Conservation (phyloP, 2,329 filamentous ascomycete genomes). For the Rhinocladiella similis region DNA sequence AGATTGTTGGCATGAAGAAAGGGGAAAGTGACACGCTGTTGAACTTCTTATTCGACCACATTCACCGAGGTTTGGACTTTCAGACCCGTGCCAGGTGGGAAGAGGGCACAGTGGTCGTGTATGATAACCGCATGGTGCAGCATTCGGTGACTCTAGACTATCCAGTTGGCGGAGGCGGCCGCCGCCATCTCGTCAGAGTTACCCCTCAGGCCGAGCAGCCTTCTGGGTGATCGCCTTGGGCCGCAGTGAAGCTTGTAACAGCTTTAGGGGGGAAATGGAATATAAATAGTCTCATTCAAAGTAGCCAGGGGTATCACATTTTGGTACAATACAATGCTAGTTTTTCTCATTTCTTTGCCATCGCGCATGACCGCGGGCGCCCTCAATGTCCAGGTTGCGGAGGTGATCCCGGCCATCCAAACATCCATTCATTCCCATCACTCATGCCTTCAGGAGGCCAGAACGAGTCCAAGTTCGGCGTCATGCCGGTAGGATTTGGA, state of each 20-base stretch:
- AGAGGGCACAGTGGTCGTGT: conserved; percentile 49
- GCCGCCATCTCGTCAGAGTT: conserved; percentile 53
- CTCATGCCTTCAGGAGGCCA: conserved; percentile 24
- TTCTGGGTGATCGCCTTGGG: too few relatives aligned
- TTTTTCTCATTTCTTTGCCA: background rate
- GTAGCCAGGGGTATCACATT: background rate
- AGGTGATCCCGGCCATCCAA: conserved; percentile 21
- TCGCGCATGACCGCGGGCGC: background rate
- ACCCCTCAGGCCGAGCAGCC: conserved; percentile 54
- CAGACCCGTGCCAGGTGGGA: conserved; percentile 51
- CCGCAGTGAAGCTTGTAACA: too few relatives aligned
- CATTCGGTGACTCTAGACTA: conserved; percentile 54
- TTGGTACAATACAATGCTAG: background rate
- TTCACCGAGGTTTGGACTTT: conserved; percentile 49
- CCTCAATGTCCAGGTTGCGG: conserved; percentile 8
- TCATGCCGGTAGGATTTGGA: conserved; percentile 22
- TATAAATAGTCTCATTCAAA: too few relatives aligned
- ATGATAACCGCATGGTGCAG: conserved; percentile 31
- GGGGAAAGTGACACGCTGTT: conserved; percentile 46
- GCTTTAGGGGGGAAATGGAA: too few relatives aligned
- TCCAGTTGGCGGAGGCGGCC: conserved; percentile 51
- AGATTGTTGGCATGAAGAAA: conserved; percentile 50
- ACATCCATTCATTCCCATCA: conserved; percentile 28
- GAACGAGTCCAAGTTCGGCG: conserved; percentile 20
- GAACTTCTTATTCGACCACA: conserved; percentile 51